Percentiles rank a stretch among this genome's conserved stretches.
phyloP scores from a whole-genome alignment of 2,329 filamentous ascomycete species.

The Phialophora verrucosa region DNA sequence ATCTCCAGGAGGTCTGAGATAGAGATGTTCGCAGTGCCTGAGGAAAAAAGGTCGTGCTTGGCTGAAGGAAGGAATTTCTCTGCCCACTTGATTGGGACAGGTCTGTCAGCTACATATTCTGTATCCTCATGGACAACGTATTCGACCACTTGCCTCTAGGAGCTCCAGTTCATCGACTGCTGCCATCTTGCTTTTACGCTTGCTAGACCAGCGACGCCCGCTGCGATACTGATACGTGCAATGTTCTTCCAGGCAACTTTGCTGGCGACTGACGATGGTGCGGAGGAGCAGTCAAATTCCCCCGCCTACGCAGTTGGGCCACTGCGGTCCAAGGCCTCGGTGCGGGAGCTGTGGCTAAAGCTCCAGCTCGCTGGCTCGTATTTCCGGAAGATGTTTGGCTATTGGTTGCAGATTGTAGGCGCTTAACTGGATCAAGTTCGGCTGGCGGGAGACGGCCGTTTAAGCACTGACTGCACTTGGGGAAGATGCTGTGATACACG shows the following conservation, averaged over 20 bases:
- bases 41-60: slow-evolving; percentile 76
- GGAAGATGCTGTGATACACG: background rate
- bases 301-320: slow-evolving; percentile 1
- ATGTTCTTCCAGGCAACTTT: background rate
- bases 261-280: slow-evolving; percentile 10
- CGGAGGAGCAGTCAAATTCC: slow-evolving; percentile 17
- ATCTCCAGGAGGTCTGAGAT: slow-evolving; percentile 69
- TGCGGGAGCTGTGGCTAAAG: background rate
- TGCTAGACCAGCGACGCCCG: background rate
- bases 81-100: slow-evolving; percentile 59
- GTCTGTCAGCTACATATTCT: background rate
- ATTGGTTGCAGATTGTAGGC: slow-evolving; percentile 4
- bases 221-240: background rate
- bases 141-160: slow-evolving; percentile 22
- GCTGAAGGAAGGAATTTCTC: slow-evolving; percentile 58
- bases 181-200: slow-evolving; percentile 5
- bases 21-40: slow-evolving; percentile 76
- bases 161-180: background rate
- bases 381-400: slow-evolving; percentile 16
- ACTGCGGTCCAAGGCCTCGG: background rate
- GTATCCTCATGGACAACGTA: background rate
- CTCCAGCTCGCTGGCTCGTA: slow-evolving; percentile 13
- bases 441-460: slow-evolving; percentile 14
- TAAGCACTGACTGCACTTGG: slow-evolving; percentile 7
- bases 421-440: slow-evolving; percentile 16